Conservation (phyloP, 805 yeast species). For the Saccharomyces eubayanus region DNA sequence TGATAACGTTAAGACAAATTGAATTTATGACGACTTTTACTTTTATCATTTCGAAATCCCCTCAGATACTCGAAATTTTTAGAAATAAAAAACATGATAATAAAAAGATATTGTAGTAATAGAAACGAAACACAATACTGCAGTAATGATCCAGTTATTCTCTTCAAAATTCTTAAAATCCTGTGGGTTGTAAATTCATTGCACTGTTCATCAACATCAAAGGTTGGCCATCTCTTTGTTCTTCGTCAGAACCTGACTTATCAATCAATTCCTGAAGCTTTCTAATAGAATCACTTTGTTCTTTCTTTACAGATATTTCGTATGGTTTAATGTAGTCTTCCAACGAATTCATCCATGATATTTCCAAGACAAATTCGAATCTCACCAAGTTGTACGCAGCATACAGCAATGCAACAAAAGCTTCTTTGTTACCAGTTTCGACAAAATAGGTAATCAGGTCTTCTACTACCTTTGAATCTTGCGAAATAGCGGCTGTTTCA, state of each 20-base stretch:
- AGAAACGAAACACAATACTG: not conserved
- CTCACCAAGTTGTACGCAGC: slow-evolving; percentile 73
- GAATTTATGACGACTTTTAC: not conserved
- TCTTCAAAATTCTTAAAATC: slow-evolving; percentile 44
- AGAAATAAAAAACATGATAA: not conserved
- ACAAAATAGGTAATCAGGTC: slow-evolving; percentile 87
- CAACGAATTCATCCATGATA: slow-evolving; percentile 84
- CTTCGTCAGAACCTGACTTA: slow-evolving; percentile 47
- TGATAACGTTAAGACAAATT: slow-evolving; percentile 3
- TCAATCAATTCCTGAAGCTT: slow-evolving; percentile 62
- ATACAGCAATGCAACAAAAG: slow-evolving; percentile 83
- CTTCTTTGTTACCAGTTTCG: slow-evolving; percentile 93
- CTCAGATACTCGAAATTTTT: slow-evolving; percentile 3
- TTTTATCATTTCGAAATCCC: slow-evolving; percentile 4
- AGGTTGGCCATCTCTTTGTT: slow-evolving; percentile 51
- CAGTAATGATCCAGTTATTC: not conserved
- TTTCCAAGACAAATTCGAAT: slow-evolving; percentile 77
- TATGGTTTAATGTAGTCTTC: slow-evolving; percentile 86
- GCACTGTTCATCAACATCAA: slow-evolving; percentile 78
- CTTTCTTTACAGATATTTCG: slow-evolving; percentile 74
- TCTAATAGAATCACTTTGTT: slow-evolving; percentile 59
- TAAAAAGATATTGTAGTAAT: not conserved
- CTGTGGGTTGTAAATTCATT: slow-evolving; percentile 64
- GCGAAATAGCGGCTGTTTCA: slow-evolving; percentile 80
- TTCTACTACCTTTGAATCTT: slow-evolving; percentile 72